Evolutionary conservation across 768 basidiomycete species (phyloP).

Genomic region (Mycena indigotica): DNA sequence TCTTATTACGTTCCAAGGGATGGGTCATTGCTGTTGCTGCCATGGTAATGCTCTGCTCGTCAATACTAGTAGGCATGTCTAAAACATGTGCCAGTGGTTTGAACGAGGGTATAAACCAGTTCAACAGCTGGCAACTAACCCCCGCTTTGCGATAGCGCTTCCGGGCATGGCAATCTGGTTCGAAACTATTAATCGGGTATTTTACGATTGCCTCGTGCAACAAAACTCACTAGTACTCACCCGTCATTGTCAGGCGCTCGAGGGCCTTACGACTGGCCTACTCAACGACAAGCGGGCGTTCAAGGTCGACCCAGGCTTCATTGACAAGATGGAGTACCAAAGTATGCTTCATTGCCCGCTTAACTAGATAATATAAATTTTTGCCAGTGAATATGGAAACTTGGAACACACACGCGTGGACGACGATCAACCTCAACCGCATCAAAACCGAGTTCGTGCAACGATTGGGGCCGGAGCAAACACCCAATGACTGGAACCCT

Average conservation of each 20-base stretch:
- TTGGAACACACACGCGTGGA: too few species aligned
- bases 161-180: background rate
- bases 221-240: too few species aligned
- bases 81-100: background rate
- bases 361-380: too few species aligned
- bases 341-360: background rate
- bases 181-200: too few species aligned
- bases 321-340: background rate
- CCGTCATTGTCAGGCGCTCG: background rate
- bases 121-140: too few species aligned
- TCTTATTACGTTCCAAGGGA: background rate
- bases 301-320: background rate
- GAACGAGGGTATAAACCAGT: background rate
- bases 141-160: too few species aligned
- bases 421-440: too few species aligned
- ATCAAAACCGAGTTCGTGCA: too few species aligned
- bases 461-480: too few species aligned
- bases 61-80: background rate
- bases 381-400: background rate
- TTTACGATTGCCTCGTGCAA: too few species aligned
- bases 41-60: background rate
- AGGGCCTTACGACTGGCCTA: background rate
- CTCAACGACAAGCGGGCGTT: background rate
- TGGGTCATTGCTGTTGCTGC: background rate
- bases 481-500: too few species aligned